Conservation (phyloP, 495 filamentous ascomycete genomes). For the Podospora pseudoanserina region DNA sequence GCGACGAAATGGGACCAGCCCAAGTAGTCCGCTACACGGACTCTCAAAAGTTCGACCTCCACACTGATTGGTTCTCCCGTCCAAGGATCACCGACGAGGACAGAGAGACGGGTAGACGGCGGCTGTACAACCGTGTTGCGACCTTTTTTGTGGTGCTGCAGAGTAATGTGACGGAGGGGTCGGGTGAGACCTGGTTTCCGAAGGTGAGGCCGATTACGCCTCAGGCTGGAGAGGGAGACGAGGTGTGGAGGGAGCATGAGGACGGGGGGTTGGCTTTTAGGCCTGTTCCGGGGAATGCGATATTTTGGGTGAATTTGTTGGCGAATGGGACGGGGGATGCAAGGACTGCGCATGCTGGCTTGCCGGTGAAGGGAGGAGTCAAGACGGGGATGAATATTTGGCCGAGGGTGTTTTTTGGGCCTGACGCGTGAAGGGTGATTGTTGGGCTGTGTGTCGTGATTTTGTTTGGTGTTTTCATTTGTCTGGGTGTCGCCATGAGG, state of each 20-base stretch:
- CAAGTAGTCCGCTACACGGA: conserved; percentile 45
- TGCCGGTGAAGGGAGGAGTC: conserved; percentile 41
- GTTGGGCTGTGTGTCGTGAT: too few species aligned
- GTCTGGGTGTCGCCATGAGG: too few species aligned
- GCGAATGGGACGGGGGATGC: conserved; percentile 41
- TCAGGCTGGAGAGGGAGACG: conserved; percentile 6
- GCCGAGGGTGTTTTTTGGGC: conserved; percentile 37
- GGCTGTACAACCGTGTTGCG: conserved; percentile 40
- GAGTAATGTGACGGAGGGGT: conserved; percentile 27
- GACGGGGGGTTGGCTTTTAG: conserved; percentile 47
- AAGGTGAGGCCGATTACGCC: conserved; percentile 22
- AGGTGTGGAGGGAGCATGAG: conserved; percentile 35
- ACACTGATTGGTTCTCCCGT: conserved; percentile 41
- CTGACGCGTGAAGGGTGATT: conserved; percentile 17
- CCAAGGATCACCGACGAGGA: conserved; percentile 31
- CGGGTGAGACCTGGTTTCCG: conserved; percentile 47
- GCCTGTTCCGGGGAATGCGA: conserved; percentile 45
- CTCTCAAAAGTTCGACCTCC: conserved; percentile 41
- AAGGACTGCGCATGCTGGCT: conserved; percentile 45
- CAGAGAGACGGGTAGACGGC: conserved; percentile 23
- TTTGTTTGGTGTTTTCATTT: too few species aligned
- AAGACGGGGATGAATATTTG: conserved; percentile 55
- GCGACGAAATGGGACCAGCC: conserved; percentile 39
- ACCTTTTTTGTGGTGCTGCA: conserved; percentile 42
- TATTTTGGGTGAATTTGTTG: conserved; percentile 50